Conservation (phyloP, 176 grass and related monocot species). For the Canna indica region DNA sequence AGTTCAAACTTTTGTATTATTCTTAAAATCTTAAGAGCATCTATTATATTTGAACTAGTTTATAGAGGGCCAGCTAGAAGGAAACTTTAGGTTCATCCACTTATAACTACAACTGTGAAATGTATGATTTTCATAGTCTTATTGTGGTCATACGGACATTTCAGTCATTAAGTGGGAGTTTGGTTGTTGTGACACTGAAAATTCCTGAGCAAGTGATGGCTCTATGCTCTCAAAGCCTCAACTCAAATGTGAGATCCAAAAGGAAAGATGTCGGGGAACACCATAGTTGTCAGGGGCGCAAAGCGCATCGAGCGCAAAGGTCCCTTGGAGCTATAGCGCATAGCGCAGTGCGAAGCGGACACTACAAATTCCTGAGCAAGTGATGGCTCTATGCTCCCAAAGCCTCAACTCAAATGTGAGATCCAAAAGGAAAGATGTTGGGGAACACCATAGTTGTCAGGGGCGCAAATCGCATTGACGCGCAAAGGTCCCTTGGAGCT, state of each 20-base stretch:
- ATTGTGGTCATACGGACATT: not conserved
- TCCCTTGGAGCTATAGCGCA: too few relatives aligned
- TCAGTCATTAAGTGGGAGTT: not conserved
- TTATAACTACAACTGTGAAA: not conserved
- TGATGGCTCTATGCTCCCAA: too few relatives aligned
- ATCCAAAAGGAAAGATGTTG: too few relatives aligned
- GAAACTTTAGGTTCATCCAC: not conserved
- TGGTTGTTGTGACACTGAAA: not conserved
- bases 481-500: too few relatives aligned
- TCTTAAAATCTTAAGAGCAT: not conserved
- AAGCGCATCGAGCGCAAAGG: too few relatives aligned
- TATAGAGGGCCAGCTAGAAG: not conserved
- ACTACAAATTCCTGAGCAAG: too few relatives aligned
- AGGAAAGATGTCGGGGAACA: not conserved
- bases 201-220: not conserved
- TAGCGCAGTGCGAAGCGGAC: too few relatives aligned
- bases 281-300: too few relatives aligned
- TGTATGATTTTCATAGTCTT: not conserved
- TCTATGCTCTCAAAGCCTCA: not conserved
- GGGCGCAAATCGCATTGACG: too few relatives aligned
- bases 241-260: not conserved
- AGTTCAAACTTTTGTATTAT: too few relatives aligned
- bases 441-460: too few relatives aligned
- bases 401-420: too few relatives aligned
- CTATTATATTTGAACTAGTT: not conserved